phyloP scores from a whole-genome alignment of 768 basidiomycete genomes.

The Leccinum olivaceopallidum region DNA sequence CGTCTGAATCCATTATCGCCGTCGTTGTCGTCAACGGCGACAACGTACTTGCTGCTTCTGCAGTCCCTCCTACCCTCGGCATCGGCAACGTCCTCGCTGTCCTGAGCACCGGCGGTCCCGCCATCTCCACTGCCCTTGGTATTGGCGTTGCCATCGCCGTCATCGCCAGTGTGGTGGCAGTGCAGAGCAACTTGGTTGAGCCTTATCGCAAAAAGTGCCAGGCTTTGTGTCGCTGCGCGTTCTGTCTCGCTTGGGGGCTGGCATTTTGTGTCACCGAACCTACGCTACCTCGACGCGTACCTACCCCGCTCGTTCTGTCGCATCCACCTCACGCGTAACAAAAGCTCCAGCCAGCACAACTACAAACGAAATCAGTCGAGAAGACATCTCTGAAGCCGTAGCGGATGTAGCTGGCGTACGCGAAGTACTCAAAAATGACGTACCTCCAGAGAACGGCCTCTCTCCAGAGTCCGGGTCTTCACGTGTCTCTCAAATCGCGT shows the following conservation, averaged over 20 bases:
- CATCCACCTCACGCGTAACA: slow-evolving; percentile 22
- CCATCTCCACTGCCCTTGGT: too few species aligned
- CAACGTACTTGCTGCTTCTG: too few species aligned
- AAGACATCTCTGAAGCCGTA: slow-evolving; percentile 23
- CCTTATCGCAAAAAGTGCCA: slow-evolving; percentile 9
- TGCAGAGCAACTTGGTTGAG: background rate
- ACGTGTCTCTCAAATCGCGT: slow-evolving; percentile 21
- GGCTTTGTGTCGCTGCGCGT: slow-evolving; percentile 11
- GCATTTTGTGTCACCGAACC: slow-evolving; percentile 1
- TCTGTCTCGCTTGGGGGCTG: background rate
- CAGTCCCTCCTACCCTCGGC: too few species aligned
- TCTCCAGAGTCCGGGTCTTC: slow-evolving; percentile 14
- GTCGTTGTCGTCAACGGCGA: too few species aligned
- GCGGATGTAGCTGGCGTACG: slow-evolving; percentile 18
- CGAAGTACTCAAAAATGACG: slow-evolving; percentile 16
- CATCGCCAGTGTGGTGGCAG: slow-evolving; percentile 8
- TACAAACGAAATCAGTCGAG: slow-evolving; percentile 21
- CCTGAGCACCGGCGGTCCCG: too few species aligned
- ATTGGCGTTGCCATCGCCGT: too few species aligned
- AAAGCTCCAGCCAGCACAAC: slow-evolving; percentile 35
- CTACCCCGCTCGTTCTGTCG: slow-evolving; percentile 25
- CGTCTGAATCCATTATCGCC: too few species aligned
- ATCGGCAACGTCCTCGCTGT: too few species aligned
- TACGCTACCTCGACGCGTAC: slow-evolving; percentile 29
- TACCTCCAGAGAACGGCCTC: slow-evolving; percentile 17